phyloP scores from a whole-genome alignment of 108 stramenopile species.

The Craspedostauros australis region DNA sequence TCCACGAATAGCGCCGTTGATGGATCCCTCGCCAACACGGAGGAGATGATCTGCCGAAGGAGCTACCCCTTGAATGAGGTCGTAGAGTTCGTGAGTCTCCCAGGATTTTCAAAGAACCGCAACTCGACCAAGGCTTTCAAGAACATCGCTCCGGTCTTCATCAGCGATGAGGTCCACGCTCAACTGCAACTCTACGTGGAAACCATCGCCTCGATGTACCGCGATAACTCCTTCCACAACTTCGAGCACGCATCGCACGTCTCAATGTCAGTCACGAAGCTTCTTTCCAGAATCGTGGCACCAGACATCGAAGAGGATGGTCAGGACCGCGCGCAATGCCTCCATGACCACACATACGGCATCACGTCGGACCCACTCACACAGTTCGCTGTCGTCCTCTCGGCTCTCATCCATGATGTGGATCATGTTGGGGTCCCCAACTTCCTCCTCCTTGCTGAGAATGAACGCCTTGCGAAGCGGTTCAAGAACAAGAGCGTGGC shows the following conservation, averaged over 20 bases:
- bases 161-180: too few species aligned
- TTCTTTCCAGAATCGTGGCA: slow-evolving; percentile 13
- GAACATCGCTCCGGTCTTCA: too few species aligned
- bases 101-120: too few species aligned
- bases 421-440: slow-evolving; percentile 37
- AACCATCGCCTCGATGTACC: slow-evolving; percentile 26
- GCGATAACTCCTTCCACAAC: slow-evolving; percentile 36
- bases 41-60: too few species aligned
- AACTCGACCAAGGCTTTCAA: too few species aligned
- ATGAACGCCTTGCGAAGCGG: slow-evolving; percentile 12
- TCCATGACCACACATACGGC: slow-evolving; percentile 15
- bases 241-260: slow-evolving; percentile 38
- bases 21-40: too few species aligned
- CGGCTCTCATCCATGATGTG: slow-evolving; percentile 41
- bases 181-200: slow-evolving; percentile 20
- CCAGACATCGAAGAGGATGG: background rate
- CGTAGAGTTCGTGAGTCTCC: too few species aligned
- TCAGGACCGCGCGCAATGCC: too few species aligned
- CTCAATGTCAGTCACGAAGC: slow-evolving; percentile 4
- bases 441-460: slow-evolving; percentile 19
- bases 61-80: too few species aligned
- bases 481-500: slow-evolving; percentile 22
- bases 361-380: slow-evolving; percentile 28
- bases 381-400: slow-evolving; percentile 38
- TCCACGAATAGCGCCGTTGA: too few species aligned